Evolutionary conservation across 495 filamentous ascomycete genomes (phyloP).

Genomic region (Podospora fimiseda): DNA sequence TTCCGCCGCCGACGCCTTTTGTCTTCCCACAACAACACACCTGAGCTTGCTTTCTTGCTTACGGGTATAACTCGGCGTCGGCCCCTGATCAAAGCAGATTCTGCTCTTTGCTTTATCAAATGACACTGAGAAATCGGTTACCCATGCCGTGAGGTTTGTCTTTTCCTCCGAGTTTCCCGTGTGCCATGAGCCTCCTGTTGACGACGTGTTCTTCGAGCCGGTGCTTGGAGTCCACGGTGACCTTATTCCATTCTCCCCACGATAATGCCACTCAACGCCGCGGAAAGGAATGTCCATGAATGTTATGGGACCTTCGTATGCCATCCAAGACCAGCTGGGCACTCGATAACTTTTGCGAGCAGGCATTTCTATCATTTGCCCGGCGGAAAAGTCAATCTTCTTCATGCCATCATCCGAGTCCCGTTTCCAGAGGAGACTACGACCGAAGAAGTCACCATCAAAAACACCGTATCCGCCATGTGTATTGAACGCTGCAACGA

Average conservation of each 20-base stretch:
- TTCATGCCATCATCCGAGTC: background rate
- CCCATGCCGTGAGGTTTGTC: background rate
- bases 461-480: constrained; percentile 22
- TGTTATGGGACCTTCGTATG: constrained; percentile 2
- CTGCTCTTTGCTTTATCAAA: background rate
- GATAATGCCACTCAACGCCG: background rate
- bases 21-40: background rate
- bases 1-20: background rate
- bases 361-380: background rate
- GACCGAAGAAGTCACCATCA: constrained; percentile 3
- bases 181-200: background rate
- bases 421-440: constrained; percentile 21
- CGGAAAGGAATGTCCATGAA: background rate
- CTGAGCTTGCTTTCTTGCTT: background rate
- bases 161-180: background rate
- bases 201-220: background rate
- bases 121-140: background rate
- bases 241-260: background rate
- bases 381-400: background rate
- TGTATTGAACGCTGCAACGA: constrained; percentile 14
- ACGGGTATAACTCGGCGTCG: background rate
- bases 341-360: background rate
- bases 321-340: constrained; percentile 12
- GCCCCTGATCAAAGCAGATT: background rate
- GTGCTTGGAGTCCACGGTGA: background rate